phyloP scores from a whole-genome alignment of 345 rosid genomes.

The Zanthoxylum bungeanum region DNA sequence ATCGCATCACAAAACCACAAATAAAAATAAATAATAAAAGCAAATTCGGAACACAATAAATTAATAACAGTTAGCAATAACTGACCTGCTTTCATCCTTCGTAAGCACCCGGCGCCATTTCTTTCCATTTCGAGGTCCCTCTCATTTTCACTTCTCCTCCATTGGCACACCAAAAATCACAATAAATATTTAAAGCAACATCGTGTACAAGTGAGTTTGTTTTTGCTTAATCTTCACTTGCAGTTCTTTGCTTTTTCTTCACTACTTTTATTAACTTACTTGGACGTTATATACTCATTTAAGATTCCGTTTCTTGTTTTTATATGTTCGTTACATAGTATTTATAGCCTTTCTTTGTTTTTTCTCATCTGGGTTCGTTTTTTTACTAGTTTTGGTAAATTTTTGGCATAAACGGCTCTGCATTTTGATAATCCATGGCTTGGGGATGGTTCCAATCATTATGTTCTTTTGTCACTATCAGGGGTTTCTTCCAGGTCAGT shows the following conservation, averaged over 20 bases:
- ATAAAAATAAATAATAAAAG: too few relatives aligned
- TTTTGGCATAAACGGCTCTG: not conserved
- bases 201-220: not conserved
- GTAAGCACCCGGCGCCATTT: not conserved
- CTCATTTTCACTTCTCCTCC: too few relatives aligned
- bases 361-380: not conserved
- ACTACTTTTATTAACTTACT: too few relatives aligned
- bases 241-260: not conserved
- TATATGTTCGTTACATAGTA: not conserved
- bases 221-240: slow-evolving; percentile 6
- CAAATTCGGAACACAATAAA: not conserved
- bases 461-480: slow-evolving; percentile 23
- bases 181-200: too few relatives aligned
- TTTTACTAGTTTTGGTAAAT: not conserved
- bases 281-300: too few relatives aligned
- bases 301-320: not conserved
- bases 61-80: not conserved
- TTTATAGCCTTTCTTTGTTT: not conserved
- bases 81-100: too few relatives aligned
- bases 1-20: too few relatives aligned
- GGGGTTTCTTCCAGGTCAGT: slow-evolving; percentile 37
- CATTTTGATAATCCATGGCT: slow-evolving; percentile 10
- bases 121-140: not conserved
- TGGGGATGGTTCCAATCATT: slow-evolving; percentile 19
- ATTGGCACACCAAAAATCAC: too few relatives aligned